These are phyloP conservation scores for Hevea brasiliensis DNA, from an alignment of 345 rosid genomes.

Conservation along the genomic window DNA sequence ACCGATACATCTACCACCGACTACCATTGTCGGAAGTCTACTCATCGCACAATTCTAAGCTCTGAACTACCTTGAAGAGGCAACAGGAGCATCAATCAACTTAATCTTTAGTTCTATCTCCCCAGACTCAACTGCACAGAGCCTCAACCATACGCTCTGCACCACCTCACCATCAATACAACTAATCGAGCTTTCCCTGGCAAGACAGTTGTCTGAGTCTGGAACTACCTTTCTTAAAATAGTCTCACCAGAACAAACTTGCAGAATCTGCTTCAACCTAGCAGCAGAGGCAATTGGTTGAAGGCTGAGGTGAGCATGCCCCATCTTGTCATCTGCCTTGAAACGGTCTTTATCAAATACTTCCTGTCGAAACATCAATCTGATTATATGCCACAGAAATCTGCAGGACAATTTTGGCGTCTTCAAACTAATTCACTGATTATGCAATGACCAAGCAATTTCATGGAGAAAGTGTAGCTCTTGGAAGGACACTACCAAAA, in stretches of 20 bases:
- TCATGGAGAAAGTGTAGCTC: not conserved
- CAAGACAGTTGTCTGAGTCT: conserved; percentile 71
- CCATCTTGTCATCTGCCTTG: conserved; percentile 99
- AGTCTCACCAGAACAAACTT: conserved; percentile 68
- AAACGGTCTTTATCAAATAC: conserved; percentile 94
- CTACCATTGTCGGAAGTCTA: not conserved
- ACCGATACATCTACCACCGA: not conserved
- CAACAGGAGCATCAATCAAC: conserved; percentile 47
- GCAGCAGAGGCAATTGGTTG: conserved; percentile 85
- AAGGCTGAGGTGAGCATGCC: conserved; percentile 77
- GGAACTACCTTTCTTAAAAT: conserved; percentile 78
- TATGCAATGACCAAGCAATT: not conserved
- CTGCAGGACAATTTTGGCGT: not conserved
- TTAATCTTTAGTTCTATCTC: conserved; percentile 84
- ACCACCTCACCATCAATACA: conserved; percentile 77
- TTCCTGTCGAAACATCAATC: conserved; percentile 52
- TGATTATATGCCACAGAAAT: not conserved
- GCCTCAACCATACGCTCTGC: conserved; percentile 86
- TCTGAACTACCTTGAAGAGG: conserved; percentile 24
- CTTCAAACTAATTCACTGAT: not conserved
- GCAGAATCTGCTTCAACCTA: conserved; percentile 68
- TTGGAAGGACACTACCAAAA: not conserved
- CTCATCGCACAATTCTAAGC: not conserved
- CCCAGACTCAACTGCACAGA: conserved; percentile 82
- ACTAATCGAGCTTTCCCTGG: conserved; percentile 76